Evolutionary conservation across 2,329 filamentous ascomycete species (phyloP).

Genomic region (Sordariomycetes sp.): DNA sequence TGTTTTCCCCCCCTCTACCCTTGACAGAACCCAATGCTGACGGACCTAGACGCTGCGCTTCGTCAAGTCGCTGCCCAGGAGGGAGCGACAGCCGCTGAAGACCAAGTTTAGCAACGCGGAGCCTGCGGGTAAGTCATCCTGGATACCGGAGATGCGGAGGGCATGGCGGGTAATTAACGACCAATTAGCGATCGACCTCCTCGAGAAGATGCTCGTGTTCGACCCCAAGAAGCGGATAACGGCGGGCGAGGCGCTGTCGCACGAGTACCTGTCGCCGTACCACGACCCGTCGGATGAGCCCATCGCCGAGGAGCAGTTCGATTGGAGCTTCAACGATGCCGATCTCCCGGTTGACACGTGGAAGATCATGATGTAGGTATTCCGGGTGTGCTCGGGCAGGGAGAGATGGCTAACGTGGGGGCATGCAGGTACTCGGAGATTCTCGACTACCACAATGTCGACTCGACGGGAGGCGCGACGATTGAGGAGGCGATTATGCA

Average conservation of each 20-base stretch:
- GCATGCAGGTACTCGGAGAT: constrained; percentile 90
- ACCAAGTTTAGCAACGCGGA: constrained; percentile 96
- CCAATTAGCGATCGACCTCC: constrained; percentile 68
- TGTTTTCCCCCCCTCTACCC: not conserved
- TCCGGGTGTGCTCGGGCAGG: not conserved
- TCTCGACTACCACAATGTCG: constrained; percentile 94
- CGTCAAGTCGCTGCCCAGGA: constrained; percentile 92
- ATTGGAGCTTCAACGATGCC: constrained; percentile 99
- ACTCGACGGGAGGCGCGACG: constrained; percentile 28
- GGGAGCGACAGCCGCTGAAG: constrained; percentile 75
- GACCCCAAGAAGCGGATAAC: constrained; percentile 94
- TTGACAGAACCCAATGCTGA: not conserved
- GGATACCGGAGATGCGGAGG: not conserved
- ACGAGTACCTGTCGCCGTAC: constrained; percentile 92
- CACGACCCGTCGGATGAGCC: constrained; percentile 97
- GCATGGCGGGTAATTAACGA: not conserved
- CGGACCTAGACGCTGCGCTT: constrained; percentile 72
- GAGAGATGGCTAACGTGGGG: not conserved
- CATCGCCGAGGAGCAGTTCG: constrained; percentile 91
- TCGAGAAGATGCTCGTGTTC: constrained; percentile 96
- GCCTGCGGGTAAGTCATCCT: constrained; percentile 51
- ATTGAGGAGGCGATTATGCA: not conserved
- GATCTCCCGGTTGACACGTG: constrained; percentile 97
- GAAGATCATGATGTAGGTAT: constrained; percentile 98
- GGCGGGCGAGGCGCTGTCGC: constrained; percentile 73